These are phyloP conservation scores for Petrea volubilis DNA, from an alignment of 257 asterid species.

Conservation along the genomic window DNA sequence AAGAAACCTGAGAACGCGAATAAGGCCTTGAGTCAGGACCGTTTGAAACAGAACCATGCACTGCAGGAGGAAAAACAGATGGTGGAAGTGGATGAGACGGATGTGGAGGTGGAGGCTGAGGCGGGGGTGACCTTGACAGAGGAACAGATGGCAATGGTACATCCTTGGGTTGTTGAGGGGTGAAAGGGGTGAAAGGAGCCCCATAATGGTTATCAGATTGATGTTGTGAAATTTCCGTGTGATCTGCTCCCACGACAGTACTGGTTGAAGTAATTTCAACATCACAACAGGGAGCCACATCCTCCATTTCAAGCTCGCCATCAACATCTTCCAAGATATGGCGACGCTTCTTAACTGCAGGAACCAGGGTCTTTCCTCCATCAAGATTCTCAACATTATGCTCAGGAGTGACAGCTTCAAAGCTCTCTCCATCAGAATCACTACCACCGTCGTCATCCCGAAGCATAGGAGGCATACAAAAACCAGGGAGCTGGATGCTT, in stretches of 20 bases:
- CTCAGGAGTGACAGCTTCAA: slow-evolving; percentile 94
- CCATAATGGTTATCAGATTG: slow-evolving; percentile 36
- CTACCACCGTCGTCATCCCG: slow-evolving; percentile 60
- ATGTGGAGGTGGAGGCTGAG: slow-evolving; percentile 37
- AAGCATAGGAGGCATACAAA: slow-evolving; percentile 83
- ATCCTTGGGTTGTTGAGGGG: slow-evolving; percentile 34
- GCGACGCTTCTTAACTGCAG: slow-evolving; percentile 60
- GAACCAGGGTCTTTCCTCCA: slow-evolving; percentile 34
- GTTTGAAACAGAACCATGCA: slow-evolving; percentile 35
- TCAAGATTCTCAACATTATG: slow-evolving; percentile 50
- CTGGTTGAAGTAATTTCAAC: slow-evolving; percentile 45
- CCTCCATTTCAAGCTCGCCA: slow-evolving; percentile 98
- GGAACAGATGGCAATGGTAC: slow-evolving; percentile 53
- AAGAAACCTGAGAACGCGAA: slow-evolving; percentile 52
- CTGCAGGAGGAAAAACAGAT: slow-evolving; percentile 37
- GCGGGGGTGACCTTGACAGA: slow-evolving; percentile 43
- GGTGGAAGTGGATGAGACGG: slow-evolving; percentile 36
- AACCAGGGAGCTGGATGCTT: slow-evolving; percentile 83
- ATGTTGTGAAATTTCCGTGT: slow-evolving; percentile 32
- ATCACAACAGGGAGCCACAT: slow-evolving; percentile 73
- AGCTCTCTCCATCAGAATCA: slow-evolving; percentile 90
- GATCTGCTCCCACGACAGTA: slow-evolving; percentile 32
- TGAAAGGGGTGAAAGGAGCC: slow-evolving; percentile 17
- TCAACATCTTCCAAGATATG: slow-evolving; percentile 89
- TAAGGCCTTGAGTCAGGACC: slow-evolving; percentile 41